Evolutionary conservation across 73 alveolate genomes (phyloP).

Genomic region (Uronychia setigera): DNA sequence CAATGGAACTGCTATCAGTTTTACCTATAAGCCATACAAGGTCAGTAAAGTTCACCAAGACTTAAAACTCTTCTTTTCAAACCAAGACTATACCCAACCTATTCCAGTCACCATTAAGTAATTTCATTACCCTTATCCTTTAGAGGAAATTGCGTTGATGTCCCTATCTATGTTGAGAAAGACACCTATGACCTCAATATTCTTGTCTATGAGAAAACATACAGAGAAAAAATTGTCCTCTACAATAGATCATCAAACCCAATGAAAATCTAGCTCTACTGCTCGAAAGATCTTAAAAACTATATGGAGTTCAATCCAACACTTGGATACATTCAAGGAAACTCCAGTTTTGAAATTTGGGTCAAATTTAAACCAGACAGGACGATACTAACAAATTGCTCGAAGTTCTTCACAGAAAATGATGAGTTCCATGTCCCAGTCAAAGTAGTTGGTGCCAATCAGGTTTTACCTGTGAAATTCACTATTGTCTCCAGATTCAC

Average conservation of each 20-base stretch:
- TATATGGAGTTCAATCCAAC: conserved; percentile 96
- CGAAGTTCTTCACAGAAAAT: conserved; percentile 60
- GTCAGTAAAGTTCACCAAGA: conserved; percentile 75
- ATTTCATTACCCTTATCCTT: background rate
- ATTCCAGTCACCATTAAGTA: conserved; percentile 54
- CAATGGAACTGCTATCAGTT: conserved; percentile 71
- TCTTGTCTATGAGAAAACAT: conserved; percentile 88
- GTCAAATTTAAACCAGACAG: conserved; percentile 91
- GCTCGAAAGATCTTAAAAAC: conserved; percentile 91
- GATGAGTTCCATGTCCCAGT: conserved; percentile 79
- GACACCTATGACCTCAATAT: conserved; percentile 85
- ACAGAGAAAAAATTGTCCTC: conserved; percentile 94
- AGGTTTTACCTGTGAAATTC: conserved; percentile 87
- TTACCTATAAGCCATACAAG: conserved; percentile 84
- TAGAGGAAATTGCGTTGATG: conserved; percentile 93
- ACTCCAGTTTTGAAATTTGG: conserved; percentile 95
- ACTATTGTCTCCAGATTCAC: conserved; percentile 68
- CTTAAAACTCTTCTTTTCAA: conserved; percentile 80
- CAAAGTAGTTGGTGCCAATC: conserved; percentile 89
- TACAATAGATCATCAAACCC: conserved; percentile 86
- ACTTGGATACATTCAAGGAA: conserved; percentile 95
- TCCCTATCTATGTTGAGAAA: conserved; percentile 96
- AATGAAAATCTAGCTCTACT: conserved; percentile 90
- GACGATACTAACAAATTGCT: conserved; percentile 64
- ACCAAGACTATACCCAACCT: conserved; percentile 74